A percentile compares a stretch with the other conserved stretches of the same genome.
phyloP scores from a whole-genome alignment of 768 basidiomycete genomes.

The Trametes maxima region DNA sequence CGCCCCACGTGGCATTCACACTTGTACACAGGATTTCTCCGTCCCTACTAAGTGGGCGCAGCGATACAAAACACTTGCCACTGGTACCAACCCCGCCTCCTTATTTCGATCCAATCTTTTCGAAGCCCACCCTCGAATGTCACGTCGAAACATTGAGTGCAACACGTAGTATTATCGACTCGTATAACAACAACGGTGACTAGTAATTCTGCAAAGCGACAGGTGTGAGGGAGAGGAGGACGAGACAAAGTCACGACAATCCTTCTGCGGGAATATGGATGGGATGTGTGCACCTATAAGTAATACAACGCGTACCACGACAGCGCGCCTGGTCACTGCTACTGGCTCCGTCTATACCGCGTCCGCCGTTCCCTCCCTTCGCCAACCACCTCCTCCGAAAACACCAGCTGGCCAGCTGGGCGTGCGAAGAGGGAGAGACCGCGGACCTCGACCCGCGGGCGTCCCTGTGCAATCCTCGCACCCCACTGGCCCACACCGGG shows the following conservation, averaged over 20 bases:
- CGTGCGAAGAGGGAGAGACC: neutral
- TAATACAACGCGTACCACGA: conserved; percentile 22
- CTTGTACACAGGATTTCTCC: neutral
- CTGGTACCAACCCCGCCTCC: too few species aligned
- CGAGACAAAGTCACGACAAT: neutral
- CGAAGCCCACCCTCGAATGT: too few species aligned
- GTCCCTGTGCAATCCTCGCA: neutral
- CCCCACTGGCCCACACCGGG: neutral
- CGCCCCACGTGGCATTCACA: conserved; percentile 18
- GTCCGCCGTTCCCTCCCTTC: neutral
- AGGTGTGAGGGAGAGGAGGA: neutral
- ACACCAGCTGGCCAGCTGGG: neutral
- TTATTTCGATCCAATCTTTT: too few species aligned
- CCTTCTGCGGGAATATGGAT: conserved; percentile 1
- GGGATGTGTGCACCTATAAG: conserved; percentile 9
- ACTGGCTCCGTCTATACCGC: conserved; percentile 13
- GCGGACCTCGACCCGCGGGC: conserved; percentile 1
- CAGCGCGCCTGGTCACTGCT: conserved; percentile 21
- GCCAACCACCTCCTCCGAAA: neutral
- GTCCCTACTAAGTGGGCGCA: neutral
- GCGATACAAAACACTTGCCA: neutral
- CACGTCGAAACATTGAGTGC: neutral
- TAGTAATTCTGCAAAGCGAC: neutral
- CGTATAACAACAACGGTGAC: neutral
- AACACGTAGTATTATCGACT: neutral